Conservation (phyloP, 75 land plant genomes). For the Cryptomeria japonica region DNA sequence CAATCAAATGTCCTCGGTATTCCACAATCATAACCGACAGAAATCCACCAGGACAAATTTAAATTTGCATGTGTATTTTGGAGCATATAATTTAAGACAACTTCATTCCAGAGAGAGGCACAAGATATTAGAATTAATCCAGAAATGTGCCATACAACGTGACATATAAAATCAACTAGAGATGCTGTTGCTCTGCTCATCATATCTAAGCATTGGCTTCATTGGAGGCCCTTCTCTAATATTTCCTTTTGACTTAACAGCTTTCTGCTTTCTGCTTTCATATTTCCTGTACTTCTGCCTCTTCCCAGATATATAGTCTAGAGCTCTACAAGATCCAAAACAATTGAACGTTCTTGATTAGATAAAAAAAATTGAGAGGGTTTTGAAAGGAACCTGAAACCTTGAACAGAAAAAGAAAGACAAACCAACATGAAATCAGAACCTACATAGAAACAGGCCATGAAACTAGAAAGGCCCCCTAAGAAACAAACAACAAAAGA, state of each 20-base stretch:
- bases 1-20: background rate
- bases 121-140: background rate
- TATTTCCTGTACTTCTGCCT: background rate
- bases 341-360: no score
- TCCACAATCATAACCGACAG: background rate
- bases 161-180: background rate
- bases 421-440: no score
- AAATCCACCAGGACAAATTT: background rate
- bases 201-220: background rate
- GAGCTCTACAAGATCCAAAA: background rate
- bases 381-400: no score
- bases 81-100: background rate
- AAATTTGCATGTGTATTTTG: background rate
- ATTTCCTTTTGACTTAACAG: background rate
- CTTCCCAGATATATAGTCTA: background rate
- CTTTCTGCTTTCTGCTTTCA: conserved; percentile 4
- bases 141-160: background rate
- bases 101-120: background rate
- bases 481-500: no score
- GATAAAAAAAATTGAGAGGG: no score
- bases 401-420: no score
- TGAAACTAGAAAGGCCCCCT: no score
- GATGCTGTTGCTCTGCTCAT: background rate
- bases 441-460: no score
- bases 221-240: background rate